Evolutionary conservation across 192 early-diverging fungal species (phyloP).

Genomic region (Linnemannia elongata): DNA sequence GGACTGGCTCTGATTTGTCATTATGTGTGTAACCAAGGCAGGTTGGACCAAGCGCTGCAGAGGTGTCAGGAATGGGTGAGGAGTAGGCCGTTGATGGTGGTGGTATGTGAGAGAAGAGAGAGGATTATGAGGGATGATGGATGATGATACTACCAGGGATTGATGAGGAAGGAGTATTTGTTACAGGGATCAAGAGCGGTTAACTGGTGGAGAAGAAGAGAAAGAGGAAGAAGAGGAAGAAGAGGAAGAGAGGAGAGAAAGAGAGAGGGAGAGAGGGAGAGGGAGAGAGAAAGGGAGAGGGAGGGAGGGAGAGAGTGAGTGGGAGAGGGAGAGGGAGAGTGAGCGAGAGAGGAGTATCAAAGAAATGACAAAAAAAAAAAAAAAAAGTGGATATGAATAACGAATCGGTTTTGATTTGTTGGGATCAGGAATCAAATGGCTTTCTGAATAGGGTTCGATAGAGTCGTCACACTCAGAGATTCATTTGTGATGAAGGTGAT

Average conservation of each 20-base stretch:
- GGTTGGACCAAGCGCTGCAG: neutral
- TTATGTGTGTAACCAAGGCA: conserved; percentile 33
- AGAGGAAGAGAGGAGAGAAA: neutral
- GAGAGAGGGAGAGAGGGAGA: neutral
- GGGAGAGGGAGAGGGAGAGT: neutral
- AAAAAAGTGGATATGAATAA: neutral
- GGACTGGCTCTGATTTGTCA: conserved; percentile 37
- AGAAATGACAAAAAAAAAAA: neutral
- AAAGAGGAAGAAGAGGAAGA: neutral
- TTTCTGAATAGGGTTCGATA: too few relatives aligned
- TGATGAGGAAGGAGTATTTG: neutral
- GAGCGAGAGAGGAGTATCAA: neutral
- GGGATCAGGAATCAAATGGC: too few relatives aligned
- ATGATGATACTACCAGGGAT: neutral
- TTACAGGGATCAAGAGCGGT: neutral
- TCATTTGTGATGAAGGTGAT: too few relatives aligned
- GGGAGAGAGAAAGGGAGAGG: neutral
- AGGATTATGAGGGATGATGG: neutral
- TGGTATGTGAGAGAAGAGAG: neutral
- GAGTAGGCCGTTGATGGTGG: neutral
- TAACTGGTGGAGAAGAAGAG: neutral
- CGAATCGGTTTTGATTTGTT: too few relatives aligned
- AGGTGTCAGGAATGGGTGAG: neutral
- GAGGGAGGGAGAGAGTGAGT: neutral
- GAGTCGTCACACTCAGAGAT: too few relatives aligned